These are phyloP conservation scores for Herpetospermum pedunculosum DNA, from an alignment of 306 rosid species.

Conservation along the genomic window DNA sequence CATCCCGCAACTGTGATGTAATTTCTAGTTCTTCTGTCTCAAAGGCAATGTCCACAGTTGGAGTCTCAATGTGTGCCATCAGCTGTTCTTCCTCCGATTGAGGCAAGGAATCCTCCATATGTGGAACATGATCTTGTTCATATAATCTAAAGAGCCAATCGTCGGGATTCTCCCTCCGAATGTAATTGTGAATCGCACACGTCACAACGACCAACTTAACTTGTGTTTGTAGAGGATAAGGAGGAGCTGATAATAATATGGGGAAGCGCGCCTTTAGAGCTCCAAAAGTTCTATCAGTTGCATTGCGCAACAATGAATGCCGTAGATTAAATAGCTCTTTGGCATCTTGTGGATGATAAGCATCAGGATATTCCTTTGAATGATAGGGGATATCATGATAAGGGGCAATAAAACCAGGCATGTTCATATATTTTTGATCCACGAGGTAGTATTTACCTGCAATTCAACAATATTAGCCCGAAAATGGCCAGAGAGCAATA, in stretches of 20 bases:
- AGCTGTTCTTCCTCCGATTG: conserved; percentile 28
- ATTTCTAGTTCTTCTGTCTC: conserved; percentile 33
- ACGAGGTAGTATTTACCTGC: conserved; percentile 81
- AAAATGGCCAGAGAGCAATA: conserved; percentile 12
- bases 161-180: conserved; percentile 59
- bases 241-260: conserved; percentile 61
- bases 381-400: conserved; percentile 43
- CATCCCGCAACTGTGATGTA: conserved; percentile 42
- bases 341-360: conserved; percentile 60
- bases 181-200: conserved; percentile 72
- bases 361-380: conserved; percentile 39
- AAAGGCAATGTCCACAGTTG: conserved; percentile 26
- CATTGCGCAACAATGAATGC: conserved; percentile 47
- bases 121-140: conserved; percentile 27
- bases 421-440: conserved; percentile 59
- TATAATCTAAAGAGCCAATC: conserved; percentile 62
- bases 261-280: conserved; percentile 71
- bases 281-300: conserved; percentile 45
- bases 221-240: conserved; percentile 79
- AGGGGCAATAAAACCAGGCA: conserved; percentile 77
- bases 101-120: conserved; percentile 36
- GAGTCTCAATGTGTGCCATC: conserved; percentile 16
- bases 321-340: conserved; percentile 69
- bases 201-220: conserved; percentile 81
- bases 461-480: conserved; percentile 16